These are phyloP conservation scores for Dendrobium huoshanense DNA, from an alignment of 106 monocot species.

Conservation along the genomic window DNA sequence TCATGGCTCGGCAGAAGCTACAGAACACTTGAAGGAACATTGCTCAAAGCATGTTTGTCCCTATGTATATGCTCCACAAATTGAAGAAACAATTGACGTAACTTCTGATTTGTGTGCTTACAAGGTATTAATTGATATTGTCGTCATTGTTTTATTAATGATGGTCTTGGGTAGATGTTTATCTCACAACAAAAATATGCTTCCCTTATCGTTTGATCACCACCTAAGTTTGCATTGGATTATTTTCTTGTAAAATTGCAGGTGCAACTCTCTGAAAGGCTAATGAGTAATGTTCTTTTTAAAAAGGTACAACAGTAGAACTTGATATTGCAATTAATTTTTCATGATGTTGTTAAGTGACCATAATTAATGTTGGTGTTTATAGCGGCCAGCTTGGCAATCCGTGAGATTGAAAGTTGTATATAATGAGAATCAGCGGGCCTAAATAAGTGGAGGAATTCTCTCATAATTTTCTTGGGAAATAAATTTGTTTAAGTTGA, in stretches of 20 bases:
- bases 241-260: slow-evolving; percentile 21
- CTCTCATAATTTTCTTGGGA: too few relatives aligned
- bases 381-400: too few relatives aligned
- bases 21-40: slow-evolving; percentile 95
- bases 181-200: neutral
- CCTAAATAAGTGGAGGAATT: too few relatives aligned
- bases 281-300: slow-evolving; percentile 94
- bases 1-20: slow-evolving; percentile 97
- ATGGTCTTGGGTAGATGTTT: neutral
- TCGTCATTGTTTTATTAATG: neutral
- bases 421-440: too few relatives aligned
- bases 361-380: neutral
- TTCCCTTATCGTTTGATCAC: neutral
- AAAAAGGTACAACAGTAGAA: slow-evolving; percentile 55
- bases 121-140: slow-evolving; percentile 48
- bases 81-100: slow-evolving; percentile 95
- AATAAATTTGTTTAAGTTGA: too few relatives aligned
- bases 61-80: slow-evolving; percentile 95
- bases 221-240: slow-evolving; percentile 1
- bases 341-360: neutral
- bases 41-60: slow-evolving; percentile 71
- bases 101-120: slow-evolving; percentile 97
- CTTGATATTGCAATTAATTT: neutral
- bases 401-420: too few relatives aligned
- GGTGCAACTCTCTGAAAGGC: slow-evolving; percentile 91